Evolutionary conservation across 768 basidiomycete genomes (phyloP).

Genomic region (Collybiopsis confluens): DNA sequence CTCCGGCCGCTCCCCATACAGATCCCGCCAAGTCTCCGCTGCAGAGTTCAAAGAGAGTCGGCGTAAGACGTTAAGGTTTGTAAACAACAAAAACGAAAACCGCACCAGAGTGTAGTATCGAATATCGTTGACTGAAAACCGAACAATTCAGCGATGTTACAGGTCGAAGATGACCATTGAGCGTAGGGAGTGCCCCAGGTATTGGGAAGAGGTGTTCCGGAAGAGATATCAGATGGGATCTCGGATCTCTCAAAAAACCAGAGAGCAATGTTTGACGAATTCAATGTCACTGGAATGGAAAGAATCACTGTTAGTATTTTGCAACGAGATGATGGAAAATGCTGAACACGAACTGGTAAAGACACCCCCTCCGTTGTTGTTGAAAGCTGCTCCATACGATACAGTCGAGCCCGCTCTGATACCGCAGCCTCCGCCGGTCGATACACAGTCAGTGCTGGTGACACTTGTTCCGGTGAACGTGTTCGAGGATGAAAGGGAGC

Average conservation of each 20-base stretch:
- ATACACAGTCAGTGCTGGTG: conserved; percentile 62
- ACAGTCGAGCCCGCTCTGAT: conserved; percentile 53
- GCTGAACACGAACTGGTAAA: conserved; percentile 71
- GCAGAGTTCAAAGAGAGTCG: conserved; percentile 2
- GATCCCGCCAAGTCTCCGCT: conserved; percentile 88
- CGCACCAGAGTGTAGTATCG: conserved; percentile 81
- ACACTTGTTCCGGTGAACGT: conserved; percentile 60
- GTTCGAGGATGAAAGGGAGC: conserved; percentile 50
- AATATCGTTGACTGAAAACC: conserved; percentile 73
- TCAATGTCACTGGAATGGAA: conserved; percentile 62
- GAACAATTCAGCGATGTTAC: conserved; percentile 79
- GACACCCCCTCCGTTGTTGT: conserved; percentile 77
- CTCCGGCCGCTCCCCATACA: conserved; percentile 68
- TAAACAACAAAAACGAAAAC: conserved; percentile 14
- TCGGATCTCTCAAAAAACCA: conserved; percentile 77
- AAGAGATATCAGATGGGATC: conserved; percentile 76
- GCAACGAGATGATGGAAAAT: conserved; percentile 9
- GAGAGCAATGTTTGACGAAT: conserved; percentile 65
- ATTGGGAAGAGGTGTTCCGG: conserved; percentile 64
- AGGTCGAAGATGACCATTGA: conserved; percentile 69
- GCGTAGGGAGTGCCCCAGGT: conserved; percentile 78
- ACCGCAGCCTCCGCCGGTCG: conserved; percentile 81
- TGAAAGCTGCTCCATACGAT: conserved; percentile 80
- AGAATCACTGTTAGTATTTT: not conserved
- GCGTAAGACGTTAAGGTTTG: not conserved